A percentile compares a stretch with the other conserved stretches of the same genome.
Conservation (phyloP, 2,329 filamentous ascomycete species). For the Teratosphaeria gauchensis region DNA sequence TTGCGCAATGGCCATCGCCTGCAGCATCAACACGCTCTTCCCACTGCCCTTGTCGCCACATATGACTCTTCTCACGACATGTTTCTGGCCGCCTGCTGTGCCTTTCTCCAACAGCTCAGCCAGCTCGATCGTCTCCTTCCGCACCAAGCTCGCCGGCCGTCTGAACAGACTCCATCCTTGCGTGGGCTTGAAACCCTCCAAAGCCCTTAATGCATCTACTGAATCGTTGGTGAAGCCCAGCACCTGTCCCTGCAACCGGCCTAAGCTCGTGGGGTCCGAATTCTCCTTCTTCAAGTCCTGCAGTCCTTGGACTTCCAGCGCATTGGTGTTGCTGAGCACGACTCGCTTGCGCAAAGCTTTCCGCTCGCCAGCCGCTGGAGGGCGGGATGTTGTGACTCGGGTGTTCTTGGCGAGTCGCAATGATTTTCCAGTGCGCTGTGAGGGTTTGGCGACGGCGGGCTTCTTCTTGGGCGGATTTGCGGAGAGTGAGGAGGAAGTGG, state of each 20-base stretch:
- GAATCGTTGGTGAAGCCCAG: slow-evolving; percentile 58
- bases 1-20: slow-evolving; percentile 73
- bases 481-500: slow-evolving; percentile 20
- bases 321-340: slow-evolving; percentile 88
- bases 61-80: slow-evolving; percentile 55
- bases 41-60: slow-evolving; percentile 66
- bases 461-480: slow-evolving; percentile 23
- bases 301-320: slow-evolving; percentile 64
- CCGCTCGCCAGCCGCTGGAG: slow-evolving; percentile 58
- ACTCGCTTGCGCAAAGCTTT: slow-evolving; percentile 82
- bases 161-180: slow-evolving; percentile 85
- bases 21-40: slow-evolving; percentile 78
- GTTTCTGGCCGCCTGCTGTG: slow-evolving; percentile 28
- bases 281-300: slow-evolving; percentile 40
- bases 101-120: slow-evolving; percentile 37
- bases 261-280: slow-evolving; percentile 23
- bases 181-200: slow-evolving; percentile 81
- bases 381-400: slow-evolving; percentile 15
- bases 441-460: slow-evolving; percentile 11
- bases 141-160: slow-evolving; percentile 66
- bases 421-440: slow-evolving; percentile 14
- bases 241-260: slow-evolving; percentile 54
- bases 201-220: slow-evolving; percentile 70
- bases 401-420: slow-evolving; percentile 22
- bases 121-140: slow-evolving; percentile 67